Base-by-base conservation (phyloP, 805 yeast species). In the Lipomyces spencermartinsiae region DNA sequence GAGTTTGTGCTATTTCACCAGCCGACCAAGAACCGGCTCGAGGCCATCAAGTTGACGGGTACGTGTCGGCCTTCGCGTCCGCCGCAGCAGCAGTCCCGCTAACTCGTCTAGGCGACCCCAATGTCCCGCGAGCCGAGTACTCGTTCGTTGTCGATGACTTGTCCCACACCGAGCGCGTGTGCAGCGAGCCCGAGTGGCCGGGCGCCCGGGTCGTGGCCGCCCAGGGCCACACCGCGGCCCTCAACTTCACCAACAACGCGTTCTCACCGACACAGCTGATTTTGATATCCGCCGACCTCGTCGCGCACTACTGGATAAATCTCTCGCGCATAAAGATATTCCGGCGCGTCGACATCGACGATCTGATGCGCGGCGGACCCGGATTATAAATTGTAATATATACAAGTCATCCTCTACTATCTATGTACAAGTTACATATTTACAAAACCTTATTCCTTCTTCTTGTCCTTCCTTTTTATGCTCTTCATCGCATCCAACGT, bases 11-110 rank as follows among this genome's bases (percentile, higher is more conserved):
- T 75, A 19, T 67, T 75, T 37, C 72, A 69, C 53, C 78, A 76
- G 65, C 73, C 73, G 12, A 58, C 65, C 14, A 54, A 68, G n/a
- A 59, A 60, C n/a, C 61, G 74, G 31, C 66, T 76, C 12, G 75
- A 75, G 59, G 78, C 75, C 8, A 71, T 75, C 53, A 74, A 75
- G 58, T 64, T 76, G n/a, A 76, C 78, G 0, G 33, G 59, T 31
- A 33, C 29, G 6, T n/a, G n/a, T n/a, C n/a, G n/a, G n/a, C n/a
- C n/a, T n/a, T n/a, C n/a, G n/a, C n/a, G n/a, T n/a, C n/a, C n/a
- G n/a, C n/a, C n/a, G n/a, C n/a, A n/a, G n/a, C n/a, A n/a, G n/a
- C n/a, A n/a, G n/a, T 25, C 8, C 46, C 7, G 49, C 49, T 43
- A 43, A 37, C n/a, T 37, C 43, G 12, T n/a, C 33, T 51, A 60